Evolutionary conservation across 495 filamentous ascomycete species (phyloP).

Genomic region (Xanthoparmelia taractica): DNA sequence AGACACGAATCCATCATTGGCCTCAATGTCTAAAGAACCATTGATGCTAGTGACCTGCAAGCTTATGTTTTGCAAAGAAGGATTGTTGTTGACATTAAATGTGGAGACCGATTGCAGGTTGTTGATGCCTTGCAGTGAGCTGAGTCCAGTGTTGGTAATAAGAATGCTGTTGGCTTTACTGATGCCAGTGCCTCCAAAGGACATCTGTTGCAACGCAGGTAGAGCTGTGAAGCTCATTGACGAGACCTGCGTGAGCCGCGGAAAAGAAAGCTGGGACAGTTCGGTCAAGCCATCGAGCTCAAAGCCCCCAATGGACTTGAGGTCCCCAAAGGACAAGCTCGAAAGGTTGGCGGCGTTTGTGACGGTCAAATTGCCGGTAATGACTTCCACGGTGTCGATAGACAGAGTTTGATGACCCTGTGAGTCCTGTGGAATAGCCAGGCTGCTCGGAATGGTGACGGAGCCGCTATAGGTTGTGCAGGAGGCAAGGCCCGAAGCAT

Average conservation of each 20-base stretch:
- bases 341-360: conserved; percentile 52
- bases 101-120: conserved; percentile 53
- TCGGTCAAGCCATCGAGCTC: conserved; percentile 54
- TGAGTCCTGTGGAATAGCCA: conserved; percentile 46
- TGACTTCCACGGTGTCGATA: conserved; percentile 43
- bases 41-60: conserved; percentile 51
- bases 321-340: conserved; percentile 42
- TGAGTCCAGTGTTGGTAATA: conserved; percentile 79
- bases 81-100: conserved; percentile 80
- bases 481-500: conserved; percentile 57
- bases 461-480: conserved; percentile 66
- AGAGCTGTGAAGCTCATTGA: conserved; percentile 64
- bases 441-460: conserved; percentile 53
- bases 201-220: conserved; percentile 58
- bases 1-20: conserved; percentile 47
- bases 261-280: conserved; percentile 56
- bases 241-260: conserved; percentile 53
- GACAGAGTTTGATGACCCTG: conserved; percentile 34
- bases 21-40: conserved; percentile 53
- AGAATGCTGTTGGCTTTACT: conserved; percentile 54
- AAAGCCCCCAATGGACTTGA: conserved; percentile 58
- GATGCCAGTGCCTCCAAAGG: conserved; percentile 54
- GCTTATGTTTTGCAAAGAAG: conserved; percentile 56
- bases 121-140: conserved; percentile 67
- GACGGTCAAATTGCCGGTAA: conserved; percentile 61